phyloP scores from a whole-genome alignment of 1,139 yeast genomes.

The Saccharomyces hybrid region DNA sequence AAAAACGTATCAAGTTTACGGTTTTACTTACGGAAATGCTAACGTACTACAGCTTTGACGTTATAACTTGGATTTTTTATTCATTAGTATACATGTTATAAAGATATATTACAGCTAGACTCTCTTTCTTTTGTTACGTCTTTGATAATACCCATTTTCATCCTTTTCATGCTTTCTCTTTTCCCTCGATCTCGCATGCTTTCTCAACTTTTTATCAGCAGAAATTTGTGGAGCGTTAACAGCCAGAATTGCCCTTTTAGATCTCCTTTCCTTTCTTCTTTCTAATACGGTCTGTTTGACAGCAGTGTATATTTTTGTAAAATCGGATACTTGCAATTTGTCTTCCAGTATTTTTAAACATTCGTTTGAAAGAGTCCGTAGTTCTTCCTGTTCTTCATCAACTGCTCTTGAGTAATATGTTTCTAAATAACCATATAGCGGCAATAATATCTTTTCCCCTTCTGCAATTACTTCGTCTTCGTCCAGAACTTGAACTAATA shows the following conservation, averaged over 20 bases:
- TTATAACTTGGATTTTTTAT: too few species aligned
- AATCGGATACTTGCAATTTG: conserved; percentile 68
- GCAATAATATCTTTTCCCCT: conserved; percentile 47
- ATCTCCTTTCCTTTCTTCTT: conserved; percentile 68
- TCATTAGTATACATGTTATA: not conserved
- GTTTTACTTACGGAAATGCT: not conserved
- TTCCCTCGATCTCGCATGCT: conserved; percentile 68
- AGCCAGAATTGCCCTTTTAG: conserved; percentile 70
- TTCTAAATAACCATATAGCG: conserved; percentile 50
- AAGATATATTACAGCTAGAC: not conserved
- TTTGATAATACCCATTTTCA: conserved; percentile 66
- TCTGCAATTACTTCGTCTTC: conserved; percentile 36
- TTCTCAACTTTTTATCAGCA: conserved; percentile 68
- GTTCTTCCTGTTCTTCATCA: conserved; percentile 42
- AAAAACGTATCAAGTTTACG: not conserved
- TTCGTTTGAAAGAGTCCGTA: conserved; percentile 56
- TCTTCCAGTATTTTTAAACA: conserved; percentile 61
- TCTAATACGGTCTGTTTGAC: conserved; percentile 54
- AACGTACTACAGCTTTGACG: not conserved
- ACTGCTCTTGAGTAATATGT: conserved; percentile 34
- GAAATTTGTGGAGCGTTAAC: conserved; percentile 74
- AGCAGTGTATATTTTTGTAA: conserved; percentile 53
- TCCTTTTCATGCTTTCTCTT: conserved; percentile 70
- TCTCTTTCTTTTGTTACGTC: conserved; percentile 47
- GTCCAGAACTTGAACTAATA: conserved; percentile 46